Percentiles rank a stretch among this genome's conserved stretches.
Conservation (phyloP, 1,284 basidiomycete genomes). For the Pterulicium gracile region DNA sequence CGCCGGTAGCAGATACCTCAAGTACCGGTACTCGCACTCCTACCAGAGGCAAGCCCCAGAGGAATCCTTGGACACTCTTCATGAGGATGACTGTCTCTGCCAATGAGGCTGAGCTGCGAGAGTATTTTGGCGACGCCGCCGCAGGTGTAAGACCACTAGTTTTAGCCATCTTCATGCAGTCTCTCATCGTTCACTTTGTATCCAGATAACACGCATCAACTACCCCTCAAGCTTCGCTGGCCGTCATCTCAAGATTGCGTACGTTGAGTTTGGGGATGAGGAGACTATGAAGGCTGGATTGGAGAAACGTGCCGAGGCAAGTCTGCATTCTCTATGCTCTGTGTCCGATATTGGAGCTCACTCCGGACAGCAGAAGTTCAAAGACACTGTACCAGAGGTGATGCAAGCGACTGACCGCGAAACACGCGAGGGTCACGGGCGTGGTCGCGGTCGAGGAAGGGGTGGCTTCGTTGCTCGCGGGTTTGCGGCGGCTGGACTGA, state of each 20-base stretch:
- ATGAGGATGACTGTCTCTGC: slow-evolving; percentile 55
- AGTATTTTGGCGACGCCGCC: slow-evolving; percentile 65
- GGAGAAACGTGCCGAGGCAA: slow-evolving; percentile 59
- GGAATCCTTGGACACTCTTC: slow-evolving; percentile 80
- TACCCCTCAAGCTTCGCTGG: slow-evolving; percentile 44
- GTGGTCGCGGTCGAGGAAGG: slow-evolving; percentile 42
- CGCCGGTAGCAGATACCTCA: slow-evolving; percentile 43
- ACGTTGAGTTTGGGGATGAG: slow-evolving; percentile 82
- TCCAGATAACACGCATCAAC: slow-evolving; percentile 62
- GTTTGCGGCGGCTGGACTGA: slow-evolving; percentile 57
- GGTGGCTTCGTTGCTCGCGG: slow-evolving; percentile 53
- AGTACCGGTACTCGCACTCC: slow-evolving; percentile 56
- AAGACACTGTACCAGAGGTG: slow-evolving; percentile 51
- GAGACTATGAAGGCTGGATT: slow-evolving; percentile 71
- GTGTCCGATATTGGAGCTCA: slow-evolving; percentile 1
- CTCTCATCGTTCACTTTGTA: slow-evolving; percentile 2
- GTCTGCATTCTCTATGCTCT: slow-evolving; percentile 13
- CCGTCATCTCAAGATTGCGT: slow-evolving; percentile 50
- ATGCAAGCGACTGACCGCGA: slow-evolving; percentile 62
- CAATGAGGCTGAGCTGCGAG: slow-evolving; percentile 59
- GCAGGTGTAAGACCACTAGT: slow-evolving; percentile 36
- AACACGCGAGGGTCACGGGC: slow-evolving; percentile 35
- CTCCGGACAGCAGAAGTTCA: slow-evolving; percentile 41
- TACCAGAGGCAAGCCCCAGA: slow-evolving; percentile 45
- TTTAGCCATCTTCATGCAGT: no score